These are phyloP conservation scores for Noccaea bulbosa DNA, from an alignment of 345 rosid genomes.

Conservation along the genomic window DNA sequence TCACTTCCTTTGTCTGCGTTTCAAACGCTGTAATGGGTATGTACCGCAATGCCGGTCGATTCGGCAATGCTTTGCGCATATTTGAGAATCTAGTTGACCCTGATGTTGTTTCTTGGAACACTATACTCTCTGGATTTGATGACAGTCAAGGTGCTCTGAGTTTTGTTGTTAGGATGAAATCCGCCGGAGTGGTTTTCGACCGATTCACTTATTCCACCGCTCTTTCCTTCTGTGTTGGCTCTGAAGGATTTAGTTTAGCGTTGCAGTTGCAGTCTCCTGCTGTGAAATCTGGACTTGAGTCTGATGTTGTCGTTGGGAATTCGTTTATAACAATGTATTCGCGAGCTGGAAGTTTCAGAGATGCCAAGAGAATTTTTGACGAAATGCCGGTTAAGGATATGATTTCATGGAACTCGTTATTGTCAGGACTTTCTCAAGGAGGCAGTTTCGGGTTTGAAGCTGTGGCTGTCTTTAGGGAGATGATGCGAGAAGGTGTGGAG, in stretches of 20 bases:
- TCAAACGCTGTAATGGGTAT: slow-evolving; percentile 72
- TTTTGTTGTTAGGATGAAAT: slow-evolving; percentile 63
- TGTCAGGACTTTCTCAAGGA: slow-evolving; percentile 81
- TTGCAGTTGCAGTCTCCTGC: slow-evolving; percentile 66
- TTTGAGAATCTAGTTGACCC: slow-evolving; percentile 66
- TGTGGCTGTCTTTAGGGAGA: slow-evolving; percentile 54
- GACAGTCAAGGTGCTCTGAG: slow-evolving; percentile 53
- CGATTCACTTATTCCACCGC: slow-evolving; percentile 61
- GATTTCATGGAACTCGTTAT: slow-evolving; percentile 86
- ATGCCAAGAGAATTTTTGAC: slow-evolving; percentile 69
- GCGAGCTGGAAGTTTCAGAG: slow-evolving; percentile 54
- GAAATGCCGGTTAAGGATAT: slow-evolving; percentile 66
- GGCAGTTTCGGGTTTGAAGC: slow-evolving; percentile 63
- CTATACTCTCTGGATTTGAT: slow-evolving; percentile 77
- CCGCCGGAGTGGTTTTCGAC: slow-evolving; percentile 57
- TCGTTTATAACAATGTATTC: slow-evolving; percentile 75
- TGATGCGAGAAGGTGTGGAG: slow-evolving; percentile 62
- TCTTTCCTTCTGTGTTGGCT: slow-evolving; percentile 63
- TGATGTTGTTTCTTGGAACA: slow-evolving; percentile 90
- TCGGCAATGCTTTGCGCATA: slow-evolving; percentile 56
- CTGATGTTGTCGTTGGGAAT: slow-evolving; percentile 75
- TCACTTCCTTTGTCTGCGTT: slow-evolving; percentile 57
- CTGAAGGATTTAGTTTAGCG: slow-evolving; percentile 64
- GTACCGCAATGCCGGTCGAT: slow-evolving; percentile 64
- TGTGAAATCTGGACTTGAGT: slow-evolving; percentile 57